Conservation (phyloP, 495 filamentous ascomycete genomes). For the Talaromyces thailandensis region DNA sequence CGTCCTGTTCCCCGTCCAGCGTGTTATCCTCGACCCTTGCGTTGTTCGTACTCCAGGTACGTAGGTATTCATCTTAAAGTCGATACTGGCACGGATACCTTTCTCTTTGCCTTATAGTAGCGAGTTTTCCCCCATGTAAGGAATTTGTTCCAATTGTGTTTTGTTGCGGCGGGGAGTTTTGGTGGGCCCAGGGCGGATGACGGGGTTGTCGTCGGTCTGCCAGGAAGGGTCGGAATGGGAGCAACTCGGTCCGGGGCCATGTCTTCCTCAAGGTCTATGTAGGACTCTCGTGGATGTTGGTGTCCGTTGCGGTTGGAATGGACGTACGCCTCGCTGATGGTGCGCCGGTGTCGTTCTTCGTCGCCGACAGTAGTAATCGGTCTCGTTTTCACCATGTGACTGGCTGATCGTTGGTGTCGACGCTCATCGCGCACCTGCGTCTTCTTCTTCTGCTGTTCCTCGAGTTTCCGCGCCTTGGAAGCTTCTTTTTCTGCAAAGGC, state of each 20-base stretch:
- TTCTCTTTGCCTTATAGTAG: conserved; percentile 35
- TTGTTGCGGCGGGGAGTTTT: conserved; percentile 15
- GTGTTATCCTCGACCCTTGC: not conserved
- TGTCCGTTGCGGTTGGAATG: conserved; percentile 18
- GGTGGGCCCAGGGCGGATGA: conserved; percentile 23
- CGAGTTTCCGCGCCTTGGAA: conserved; percentile 46
- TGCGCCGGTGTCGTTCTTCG: conserved; percentile 8
- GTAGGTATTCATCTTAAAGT: not conserved
- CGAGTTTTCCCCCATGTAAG: conserved; percentile 40
- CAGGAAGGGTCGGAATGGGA: not conserved
- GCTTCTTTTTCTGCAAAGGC: conserved; percentile 51
- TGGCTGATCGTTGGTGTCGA: conserved; percentile 2
- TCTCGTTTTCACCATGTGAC: conserved; percentile 1
- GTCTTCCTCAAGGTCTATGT: conserved; percentile 13
- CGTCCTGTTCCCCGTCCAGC: not conserved
- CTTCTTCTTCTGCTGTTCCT: conserved; percentile 43
- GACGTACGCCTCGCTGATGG: conserved; percentile 8
- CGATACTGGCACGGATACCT: conserved; percentile 10
- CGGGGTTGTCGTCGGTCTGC: not conserved
- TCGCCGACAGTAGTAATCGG: not conserved
- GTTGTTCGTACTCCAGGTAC: not conserved
- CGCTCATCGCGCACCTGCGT: not conserved
- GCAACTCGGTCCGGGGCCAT: not conserved
- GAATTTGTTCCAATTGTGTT: conserved; percentile 38
- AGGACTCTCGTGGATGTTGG: conserved; percentile 15